phyloP scores from a whole-genome alignment of 148 eudicot genomes.

The Fagopyrum homotropicum region DNA sequence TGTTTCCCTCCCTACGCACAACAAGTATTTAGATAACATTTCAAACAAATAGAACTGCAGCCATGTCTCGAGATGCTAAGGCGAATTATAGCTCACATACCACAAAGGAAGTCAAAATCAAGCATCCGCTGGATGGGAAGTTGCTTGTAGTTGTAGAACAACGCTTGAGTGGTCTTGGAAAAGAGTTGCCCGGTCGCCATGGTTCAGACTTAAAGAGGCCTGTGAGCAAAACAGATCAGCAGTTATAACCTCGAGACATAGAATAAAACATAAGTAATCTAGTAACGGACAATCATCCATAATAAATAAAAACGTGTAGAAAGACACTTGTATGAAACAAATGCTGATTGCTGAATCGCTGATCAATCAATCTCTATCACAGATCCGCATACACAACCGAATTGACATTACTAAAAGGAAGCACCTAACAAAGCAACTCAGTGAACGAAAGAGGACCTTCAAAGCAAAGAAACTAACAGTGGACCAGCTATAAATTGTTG shows the following conservation, averaged over 20 bases:
- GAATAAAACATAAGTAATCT: not conserved
- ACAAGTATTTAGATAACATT: not conserved
- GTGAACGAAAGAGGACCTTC: not conserved
- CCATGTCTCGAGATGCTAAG: not conserved
- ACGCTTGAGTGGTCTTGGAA: constrained; percentile 90
- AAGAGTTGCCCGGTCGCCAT: constrained; percentile 97
- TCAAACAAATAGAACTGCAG: not conserved
- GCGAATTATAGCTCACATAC: constrained; percentile 24
- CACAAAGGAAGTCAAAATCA: constrained; percentile 99
- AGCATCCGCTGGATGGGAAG: constrained; percentile 98
- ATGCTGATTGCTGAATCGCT: not conserved
- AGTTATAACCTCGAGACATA: not conserved
- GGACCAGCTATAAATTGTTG: not conserved
- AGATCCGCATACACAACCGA: not conserved
- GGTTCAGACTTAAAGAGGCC: constrained; percentile 30
- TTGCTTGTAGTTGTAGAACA: constrained; percentile 92
- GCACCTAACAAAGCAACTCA: not conserved
- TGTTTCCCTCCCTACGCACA: constrained; percentile 75
- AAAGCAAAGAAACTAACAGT: not conserved
- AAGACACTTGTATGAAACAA: too few relatives aligned
- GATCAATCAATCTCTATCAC: not conserved
- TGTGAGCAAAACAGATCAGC: constrained; percentile 11
- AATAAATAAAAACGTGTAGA: too few relatives aligned
- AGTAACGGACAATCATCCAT: not conserved
- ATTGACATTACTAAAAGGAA: not conserved